Evolutionary conservation across 208 protist genomes (phyloP), one percentile per base, ranked within the genome.

Genomic region (Leishmania amazonensis): DNA sequence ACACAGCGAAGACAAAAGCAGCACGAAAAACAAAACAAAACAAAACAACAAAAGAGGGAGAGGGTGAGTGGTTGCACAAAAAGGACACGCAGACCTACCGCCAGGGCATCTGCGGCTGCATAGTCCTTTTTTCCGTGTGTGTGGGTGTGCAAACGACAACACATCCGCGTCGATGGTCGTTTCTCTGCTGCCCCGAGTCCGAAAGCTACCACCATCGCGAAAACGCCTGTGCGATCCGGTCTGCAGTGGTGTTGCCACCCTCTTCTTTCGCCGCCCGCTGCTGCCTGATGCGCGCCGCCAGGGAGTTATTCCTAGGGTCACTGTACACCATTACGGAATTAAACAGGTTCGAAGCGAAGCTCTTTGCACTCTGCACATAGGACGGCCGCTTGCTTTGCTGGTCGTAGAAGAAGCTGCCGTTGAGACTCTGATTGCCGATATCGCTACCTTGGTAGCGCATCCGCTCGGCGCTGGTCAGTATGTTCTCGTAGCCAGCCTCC

Each of bases 171-270:
- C 67, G 28, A 13, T 24, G 38, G 40, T n/a, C 40, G 24, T 24
- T 49, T 72, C 40, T 24, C 38, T 31, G 40, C 40, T 21, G 9
- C 21, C 31, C 5, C 38, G 11, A 40, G 45, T 19, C 5, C n/a
- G 24, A 3, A 31, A 68, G 35, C 84, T 88, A 97, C 89, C 91
- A 97, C 92, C 91, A 95, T 11, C 89, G 89, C 21, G 91, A 84
- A 47, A 97, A 86, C 15, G 84, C 83, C 45, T 90, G 89, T n/a
- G 85, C 86, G 7, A 95, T 62, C 6, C 88, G 83, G 35, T 90
- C 87, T 1, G 91, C 87, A 21, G 78, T 82, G 54, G 82, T 80
- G 78, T 73, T 85, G 4, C 83, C 75, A 1, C 77, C 65, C 53
- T 86, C 74, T 31, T 83, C 81, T 78, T 90, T 65, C 53, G 83